Conservation (phyloP, 2,329 filamentous ascomycete species). For the Gremmenia infestans region DNA sequence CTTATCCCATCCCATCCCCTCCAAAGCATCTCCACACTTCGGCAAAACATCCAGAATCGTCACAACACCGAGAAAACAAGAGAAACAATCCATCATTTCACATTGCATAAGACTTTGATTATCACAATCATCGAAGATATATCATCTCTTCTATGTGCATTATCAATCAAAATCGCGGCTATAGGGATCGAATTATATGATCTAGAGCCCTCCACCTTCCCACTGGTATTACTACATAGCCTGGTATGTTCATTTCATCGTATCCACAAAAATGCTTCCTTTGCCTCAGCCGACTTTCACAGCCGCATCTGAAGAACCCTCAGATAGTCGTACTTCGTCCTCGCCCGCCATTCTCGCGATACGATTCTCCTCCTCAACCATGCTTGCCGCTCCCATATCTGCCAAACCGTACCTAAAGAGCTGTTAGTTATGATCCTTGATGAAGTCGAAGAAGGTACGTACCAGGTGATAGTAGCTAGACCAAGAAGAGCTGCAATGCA, state of each 20-base stretch:
- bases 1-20: no score
- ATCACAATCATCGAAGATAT: not conserved
- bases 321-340: not conserved
- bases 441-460: conserved; percentile 1
- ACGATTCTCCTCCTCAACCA: conserved; percentile 18
- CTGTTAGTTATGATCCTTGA: conserved; percentile 3
- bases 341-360: conserved; percentile 11
- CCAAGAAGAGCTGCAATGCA: conserved; percentile 27
- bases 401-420: conserved; percentile 26
- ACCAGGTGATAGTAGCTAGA: conserved; percentile 27
- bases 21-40: not conserved
- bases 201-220: not conserved
- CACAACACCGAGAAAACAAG: not conserved
- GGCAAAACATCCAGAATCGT: not conserved
- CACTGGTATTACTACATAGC: not conserved
- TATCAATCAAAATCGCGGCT: not conserved
- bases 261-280: not conserved
- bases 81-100: not conserved
- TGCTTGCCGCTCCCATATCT: conserved; percentile 29
- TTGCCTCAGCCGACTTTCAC: not conserved
- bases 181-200: not conserved
- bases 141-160: not conserved
- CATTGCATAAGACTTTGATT: not conserved
- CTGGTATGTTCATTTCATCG: not conserved
- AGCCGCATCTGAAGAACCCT: not conserved